Percentiles rank a stretch among this genome's conserved stretches.
Evolutionary conservation across 495 filamentous ascomycete genomes (phyloP).

Genomic region (Chaetomium cochliodes): DNA sequence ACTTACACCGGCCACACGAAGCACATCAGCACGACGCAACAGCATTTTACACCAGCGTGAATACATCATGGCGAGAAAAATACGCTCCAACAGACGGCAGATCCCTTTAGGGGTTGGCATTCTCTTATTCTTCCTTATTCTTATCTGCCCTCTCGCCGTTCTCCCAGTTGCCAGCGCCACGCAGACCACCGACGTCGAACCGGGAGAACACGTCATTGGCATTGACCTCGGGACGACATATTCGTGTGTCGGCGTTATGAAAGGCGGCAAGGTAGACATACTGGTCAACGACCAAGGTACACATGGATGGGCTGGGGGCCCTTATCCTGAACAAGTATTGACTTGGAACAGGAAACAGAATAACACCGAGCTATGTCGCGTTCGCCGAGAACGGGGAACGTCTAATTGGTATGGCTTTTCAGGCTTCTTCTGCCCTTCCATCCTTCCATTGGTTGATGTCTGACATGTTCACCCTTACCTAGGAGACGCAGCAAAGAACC

Average conservation of each 20-base stretch:
- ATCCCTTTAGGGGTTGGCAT: slow-evolving; percentile 56
- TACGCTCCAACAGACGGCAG: not conserved
- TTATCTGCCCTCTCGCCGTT: slow-evolving; percentile 68
- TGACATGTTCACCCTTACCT: not conserved
- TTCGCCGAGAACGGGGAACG: slow-evolving; percentile 81
- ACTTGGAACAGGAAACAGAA: slow-evolving; percentile 68
- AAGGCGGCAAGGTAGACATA: slow-evolving; percentile 90
- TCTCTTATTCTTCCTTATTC: slow-evolving; percentile 76
- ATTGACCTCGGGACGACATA: slow-evolving; percentile 98
- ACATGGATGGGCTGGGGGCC: not conserved
- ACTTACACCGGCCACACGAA: not conserved
- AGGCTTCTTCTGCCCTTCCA: slow-evolving; percentile 16
- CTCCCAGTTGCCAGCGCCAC: slow-evolving; percentile 67
- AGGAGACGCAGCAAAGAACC: slow-evolving; percentile 98
- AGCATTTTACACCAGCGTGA: too few species aligned
- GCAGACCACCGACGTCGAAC: slow-evolving; percentile 18
- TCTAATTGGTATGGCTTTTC: slow-evolving; percentile 40
- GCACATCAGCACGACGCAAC: not conserved
- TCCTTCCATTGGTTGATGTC: slow-evolving; percentile 46
- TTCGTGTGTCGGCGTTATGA: slow-evolving; percentile 96
- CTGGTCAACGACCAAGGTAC: slow-evolving; percentile 77
- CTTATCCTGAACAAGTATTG: not conserved
- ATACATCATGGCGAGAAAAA: slow-evolving; percentile 13
- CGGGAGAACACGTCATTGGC: slow-evolving; percentile 67
- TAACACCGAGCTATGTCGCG: slow-evolving; percentile 94